Evolutionary conservation across 2,329 filamentous ascomycete genomes (phyloP), one percentile per base, ranked within the genome.

Genomic region (Chlorencoelia australis): DNA sequence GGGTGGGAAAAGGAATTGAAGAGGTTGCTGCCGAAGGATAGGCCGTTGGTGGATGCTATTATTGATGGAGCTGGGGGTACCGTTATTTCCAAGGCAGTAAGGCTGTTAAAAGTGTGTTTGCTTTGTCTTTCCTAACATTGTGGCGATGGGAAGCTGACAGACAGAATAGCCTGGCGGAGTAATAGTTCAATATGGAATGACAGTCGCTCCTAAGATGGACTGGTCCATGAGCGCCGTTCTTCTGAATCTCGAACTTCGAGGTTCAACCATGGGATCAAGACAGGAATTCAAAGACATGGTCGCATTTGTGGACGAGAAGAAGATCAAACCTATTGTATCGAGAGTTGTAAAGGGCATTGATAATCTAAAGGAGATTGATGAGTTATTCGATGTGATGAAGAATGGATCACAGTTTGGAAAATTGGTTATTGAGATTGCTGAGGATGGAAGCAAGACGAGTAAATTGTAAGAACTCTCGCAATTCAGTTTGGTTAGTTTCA

Each of bases 201-300:
- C 89, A 0, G 65, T 83, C 2, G 66, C 69, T 0, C 88, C 89
- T 1, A 85, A 81, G 62, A 89, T 94, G 79, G 76, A 84, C 34
- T 95, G 84, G 71, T 53, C 74, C 9, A 94, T 95, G 83, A 62
- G 68, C 42, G 87, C 87, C 0, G 82, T 91, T 10, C 61, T 96
- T 42, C 83, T 80, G 59, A 94, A 96, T 53, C 73, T 95, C 35
- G 89, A 96, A 49, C 69, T 96, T 18, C 73, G 73, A 32, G 89
- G 91, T 13, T 79, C 75, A 10, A 95, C 88, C 0, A 94, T 96
- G 88, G 89, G 89, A 1, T 94, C 85, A 18, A 71, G 83, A 29
- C 78, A 75, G 54, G 91, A 96, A 62, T 96, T 95, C 54, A 67
- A 67, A n/a, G 84, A 91, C 15, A 94, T 96, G 86, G 69, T 95